These are phyloP conservation scores for Lagerstroemia fauriei DNA, from an alignment of 441 rosid species.

Conservation along the genomic window DNA sequence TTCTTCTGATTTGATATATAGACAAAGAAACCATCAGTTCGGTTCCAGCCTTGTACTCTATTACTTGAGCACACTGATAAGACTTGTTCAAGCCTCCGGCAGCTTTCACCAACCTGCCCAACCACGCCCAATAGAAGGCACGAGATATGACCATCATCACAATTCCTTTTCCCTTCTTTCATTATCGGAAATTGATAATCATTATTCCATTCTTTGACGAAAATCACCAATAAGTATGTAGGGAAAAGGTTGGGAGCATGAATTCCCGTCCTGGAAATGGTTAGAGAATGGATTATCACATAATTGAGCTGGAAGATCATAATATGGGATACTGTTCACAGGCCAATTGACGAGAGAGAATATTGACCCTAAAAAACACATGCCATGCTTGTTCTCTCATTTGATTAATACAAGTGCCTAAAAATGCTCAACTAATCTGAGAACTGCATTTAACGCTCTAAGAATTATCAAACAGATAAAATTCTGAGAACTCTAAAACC, in stretches of 20 bases:
- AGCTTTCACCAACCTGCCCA: not conserved
- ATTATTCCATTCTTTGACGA: no score
- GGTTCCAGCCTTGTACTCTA: not conserved
- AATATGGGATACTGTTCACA: no score
- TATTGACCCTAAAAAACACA: not conserved
- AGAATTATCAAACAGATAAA: not conserved
- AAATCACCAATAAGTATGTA: no score
- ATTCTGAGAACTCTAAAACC: not conserved
- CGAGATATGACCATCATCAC: not conserved
- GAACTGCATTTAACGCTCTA: not conserved
- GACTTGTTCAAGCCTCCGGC: not conserved
- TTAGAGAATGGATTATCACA: not conserved
- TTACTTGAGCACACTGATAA: not conserved
- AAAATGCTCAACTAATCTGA: not conserved
- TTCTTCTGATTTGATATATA: not conserved
- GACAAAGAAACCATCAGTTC: not conserved
- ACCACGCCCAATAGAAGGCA: not conserved
- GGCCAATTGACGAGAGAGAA: not conserved
- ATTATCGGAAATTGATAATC: not conserved
- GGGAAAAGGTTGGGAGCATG: not conserved
- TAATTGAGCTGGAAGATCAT: not conserved
- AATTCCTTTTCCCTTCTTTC: not conserved
- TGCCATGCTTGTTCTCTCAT: not conserved
- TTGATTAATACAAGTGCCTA: not conserved
- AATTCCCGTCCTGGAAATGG: not conserved